These are phyloP conservation scores for Eleusine indica DNA, from an alignment of 176 grass and related monocot species.

Conservation along the genomic window DNA sequence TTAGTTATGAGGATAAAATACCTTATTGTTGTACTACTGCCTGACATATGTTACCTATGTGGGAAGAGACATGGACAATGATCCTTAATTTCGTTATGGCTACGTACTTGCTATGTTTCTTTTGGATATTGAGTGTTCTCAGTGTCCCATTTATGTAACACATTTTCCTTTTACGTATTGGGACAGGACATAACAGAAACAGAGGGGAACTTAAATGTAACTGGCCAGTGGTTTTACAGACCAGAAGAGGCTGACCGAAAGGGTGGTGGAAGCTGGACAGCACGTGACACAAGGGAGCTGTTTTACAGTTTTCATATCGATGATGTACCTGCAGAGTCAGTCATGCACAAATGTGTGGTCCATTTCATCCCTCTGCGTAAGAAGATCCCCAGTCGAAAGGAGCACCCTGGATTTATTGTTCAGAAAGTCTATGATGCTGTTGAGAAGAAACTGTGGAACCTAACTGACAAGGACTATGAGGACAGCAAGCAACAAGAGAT, in stretches of 20 bases:
- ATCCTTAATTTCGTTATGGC: slow-evolving; percentile 11
- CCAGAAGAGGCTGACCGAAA: slow-evolving; percentile 96
- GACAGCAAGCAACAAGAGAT: slow-evolving; percentile 85
- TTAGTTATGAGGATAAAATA: neutral
- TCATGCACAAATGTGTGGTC: slow-evolving; percentile 96
- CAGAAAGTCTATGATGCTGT: slow-evolving; percentile 94
- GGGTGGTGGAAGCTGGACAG: slow-evolving; percentile 79
- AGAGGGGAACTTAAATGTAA: slow-evolving; percentile 71
- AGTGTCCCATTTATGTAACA: slow-evolving; percentile 9
- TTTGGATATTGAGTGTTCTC: slow-evolving; percentile 15
- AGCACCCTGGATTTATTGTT: slow-evolving; percentile 92
- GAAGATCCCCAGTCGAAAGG: slow-evolving; percentile 77
- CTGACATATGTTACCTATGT: neutral
- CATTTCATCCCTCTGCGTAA: slow-evolving; percentile 91
- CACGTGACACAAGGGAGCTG: slow-evolving; percentile 83
- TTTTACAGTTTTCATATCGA: slow-evolving; percentile 97
- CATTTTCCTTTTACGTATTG: slow-evolving; percentile 24
- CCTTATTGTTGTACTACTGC: slow-evolving; percentile 10
- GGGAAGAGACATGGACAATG: neutral
- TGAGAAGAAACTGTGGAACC: slow-evolving; percentile 83
- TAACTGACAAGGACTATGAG: slow-evolving; percentile 95
- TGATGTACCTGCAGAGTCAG: slow-evolving; percentile 91
- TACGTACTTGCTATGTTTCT: neutral
- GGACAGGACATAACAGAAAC: slow-evolving; percentile 75
- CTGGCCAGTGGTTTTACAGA: slow-evolving; percentile 97